phyloP scores from a whole-genome alignment of 2,329 filamentous ascomycete genomes.

The Oidium heveae region DNA sequence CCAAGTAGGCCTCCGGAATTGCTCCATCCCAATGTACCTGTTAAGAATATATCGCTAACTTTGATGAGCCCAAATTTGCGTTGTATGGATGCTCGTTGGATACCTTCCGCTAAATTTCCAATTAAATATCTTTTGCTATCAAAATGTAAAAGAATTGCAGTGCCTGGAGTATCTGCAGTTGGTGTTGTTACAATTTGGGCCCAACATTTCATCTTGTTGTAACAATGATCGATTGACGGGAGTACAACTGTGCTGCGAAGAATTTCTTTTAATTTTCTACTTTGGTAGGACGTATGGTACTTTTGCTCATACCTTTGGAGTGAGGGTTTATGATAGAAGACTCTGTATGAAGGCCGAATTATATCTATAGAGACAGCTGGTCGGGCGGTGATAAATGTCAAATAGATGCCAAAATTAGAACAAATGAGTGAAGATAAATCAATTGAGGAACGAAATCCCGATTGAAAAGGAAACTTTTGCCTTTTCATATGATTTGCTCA shows the following conservation, averaged over 20 bases:
- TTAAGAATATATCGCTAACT: conserved; percentile 57
- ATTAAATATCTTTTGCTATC: conserved; percentile 67
- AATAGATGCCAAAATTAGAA: not conserved
- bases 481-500: not conserved
- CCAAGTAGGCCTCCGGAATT: conserved; percentile 64
- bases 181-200: conserved; percentile 59
- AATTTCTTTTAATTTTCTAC: not conserved
- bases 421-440: not conserved
- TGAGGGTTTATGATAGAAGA: not conserved
- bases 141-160: conserved; percentile 52
- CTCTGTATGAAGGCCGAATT: not conserved
- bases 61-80: conserved; percentile 38
- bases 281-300: not conserved
- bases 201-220: conserved; percentile 37
- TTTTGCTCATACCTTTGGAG: not conserved
- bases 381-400: not conserved
- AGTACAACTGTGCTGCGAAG: not conserved
- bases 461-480: not conserved
- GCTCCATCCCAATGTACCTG: conserved; percentile 50
- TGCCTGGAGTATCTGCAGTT: conserved; percentile 69
- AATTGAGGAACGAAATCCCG: not conserved
- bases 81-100: conserved; percentile 41
- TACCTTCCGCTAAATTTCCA: conserved; percentile 60
- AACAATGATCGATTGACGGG: not conserved
- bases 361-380: not conserved